Evolutionary conservation across 106 monocot genomes (phyloP), one percentile per base, ranked within the genome.

Genomic region (Amphibolis antarctica): DNA sequence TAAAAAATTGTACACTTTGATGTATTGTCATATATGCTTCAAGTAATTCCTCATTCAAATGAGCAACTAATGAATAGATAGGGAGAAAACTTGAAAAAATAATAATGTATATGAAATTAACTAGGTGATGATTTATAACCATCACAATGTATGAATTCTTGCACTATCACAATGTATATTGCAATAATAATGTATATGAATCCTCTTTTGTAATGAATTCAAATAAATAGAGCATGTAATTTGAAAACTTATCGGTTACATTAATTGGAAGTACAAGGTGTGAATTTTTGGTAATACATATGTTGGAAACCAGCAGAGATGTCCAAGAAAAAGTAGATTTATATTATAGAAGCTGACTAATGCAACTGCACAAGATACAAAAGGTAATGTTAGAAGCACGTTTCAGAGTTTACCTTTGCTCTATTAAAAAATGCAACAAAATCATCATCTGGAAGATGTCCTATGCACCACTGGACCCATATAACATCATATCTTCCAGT

Each of bases 381-480:
- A 36, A n/a, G n/a, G 36, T 4, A 36, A 36, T 36, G 7, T 36
- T 36, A 49, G 48, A 9, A 49, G 13, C 3, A 49, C 48, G 15
- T 14, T 49, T 12, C 13, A 49, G 48, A 24, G 28, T 55, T 45
- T 67, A 87, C 96, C 90, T 90, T 90, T 31, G 96, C 96, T 66
- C 90, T 65, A 42, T 82, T 90, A 66, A 98, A 98, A 75, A 98
- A 98, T 43, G 86, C 74, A 26, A 98, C 44, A 63, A 98, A 98
- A 62, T 98, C 96, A 72, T 84, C 86, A 85, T 98, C 96, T 24
- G 90, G 62, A 62, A 98, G 85, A 44, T 90, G 87, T 29, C 96
- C 96, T 53, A 98, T 87, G 67, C 96, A 98, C 96, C 96, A 98
- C 49, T 98, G 96, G 20, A 98, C 46, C 96, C 96, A 98, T 74